Evolutionary conservation across 2,329 filamentous ascomycete genomes (phyloP), one percentile per base, ranked within the genome.

Genomic region (Xylaria sp.): DNA sequence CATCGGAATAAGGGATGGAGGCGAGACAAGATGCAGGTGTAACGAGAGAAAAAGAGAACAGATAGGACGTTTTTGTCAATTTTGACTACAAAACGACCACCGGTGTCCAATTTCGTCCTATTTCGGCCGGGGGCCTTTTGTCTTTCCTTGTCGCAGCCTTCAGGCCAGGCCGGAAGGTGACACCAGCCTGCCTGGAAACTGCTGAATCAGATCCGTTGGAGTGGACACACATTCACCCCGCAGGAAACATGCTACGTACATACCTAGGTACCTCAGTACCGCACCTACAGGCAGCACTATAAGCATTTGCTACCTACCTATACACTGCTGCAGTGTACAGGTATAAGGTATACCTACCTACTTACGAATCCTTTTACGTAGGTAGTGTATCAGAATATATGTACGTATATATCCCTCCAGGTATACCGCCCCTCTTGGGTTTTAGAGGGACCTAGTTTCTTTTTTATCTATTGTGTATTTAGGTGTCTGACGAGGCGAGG

Each of bases 11-110:
- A 63, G 64, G 47, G 58, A 59, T 36, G 54, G 44, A n/a, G 47
- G 53, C 57, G 39, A 62, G 31, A 65, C 58, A 68, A 50, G 53
- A 38, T 45, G 50, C 50, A 42, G 39, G 58, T 49, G 53, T 56
- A 47, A 65, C 59, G 42, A 42, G 29, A 44, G 15, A 6, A 39
- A n/a, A n/a, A n/a, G n/a, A n/a, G n/a, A n/a, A n/a, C 13, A 49
- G 27, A 13, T 31, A 50, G 51, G 63, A 15, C n/a, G 54, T 55
- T 50, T 60, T 59, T 25, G 11, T n/a, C 22, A 20, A 3, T 7
- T 44, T 20, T 6, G 13, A 27, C 22, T 20, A 9, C 20, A 49
- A 50, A 63, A 45, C 47, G 31, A 58, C 57, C 53, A 59, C 63
- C 20, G 15, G 45, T 57, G 39, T 4, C 22, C n/a, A n/a, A 39